Conservation (phyloP, 495 filamentous ascomycete species). For the Lepraria neglecta region DNA sequence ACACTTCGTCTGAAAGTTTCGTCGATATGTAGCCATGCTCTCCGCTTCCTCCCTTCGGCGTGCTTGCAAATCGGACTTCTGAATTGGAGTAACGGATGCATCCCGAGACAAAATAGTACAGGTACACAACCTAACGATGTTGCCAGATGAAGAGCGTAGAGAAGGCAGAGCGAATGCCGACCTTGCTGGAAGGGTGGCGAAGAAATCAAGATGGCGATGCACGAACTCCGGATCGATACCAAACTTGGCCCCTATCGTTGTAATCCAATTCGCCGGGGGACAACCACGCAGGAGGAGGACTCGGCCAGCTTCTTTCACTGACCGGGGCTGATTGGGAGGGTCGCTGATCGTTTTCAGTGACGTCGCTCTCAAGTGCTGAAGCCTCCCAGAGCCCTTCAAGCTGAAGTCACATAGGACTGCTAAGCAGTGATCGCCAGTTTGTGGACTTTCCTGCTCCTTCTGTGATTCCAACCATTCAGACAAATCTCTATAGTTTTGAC, state of each 20-base stretch:
- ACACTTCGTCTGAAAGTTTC: not conserved
- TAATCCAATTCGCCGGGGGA: conserved; percentile 30
- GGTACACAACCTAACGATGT: conserved; percentile 24
- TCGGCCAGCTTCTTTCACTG: conserved; percentile 4
- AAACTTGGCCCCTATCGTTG: conserved; percentile 24
- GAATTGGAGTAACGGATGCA: not conserved
- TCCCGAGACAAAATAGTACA: conserved; percentile 23
- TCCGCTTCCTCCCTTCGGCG: conserved; percentile 15
- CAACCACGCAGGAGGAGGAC: conserved; percentile 27
- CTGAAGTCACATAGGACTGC: not conserved
- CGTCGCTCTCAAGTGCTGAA: not conserved
- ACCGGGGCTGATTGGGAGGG: not conserved
- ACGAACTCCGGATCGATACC: conserved; percentile 31
- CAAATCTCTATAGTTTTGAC: conserved; percentile 1
- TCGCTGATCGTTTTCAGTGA: not conserved
- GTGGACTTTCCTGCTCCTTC: not conserved
- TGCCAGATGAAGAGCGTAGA: conserved; percentile 24
- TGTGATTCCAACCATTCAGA: not conserved
- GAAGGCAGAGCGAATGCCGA: conserved; percentile 24
- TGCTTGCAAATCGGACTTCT: not conserved
- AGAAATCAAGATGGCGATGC: conserved; percentile 28
- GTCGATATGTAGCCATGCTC: conserved; percentile 12
- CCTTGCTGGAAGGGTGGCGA: not conserved
- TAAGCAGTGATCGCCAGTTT: not conserved
- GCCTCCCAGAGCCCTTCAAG: not conserved